Evolutionary conservation across 768 basidiomycete species (phyloP).

Genomic region (Suillus luteus): DNA sequence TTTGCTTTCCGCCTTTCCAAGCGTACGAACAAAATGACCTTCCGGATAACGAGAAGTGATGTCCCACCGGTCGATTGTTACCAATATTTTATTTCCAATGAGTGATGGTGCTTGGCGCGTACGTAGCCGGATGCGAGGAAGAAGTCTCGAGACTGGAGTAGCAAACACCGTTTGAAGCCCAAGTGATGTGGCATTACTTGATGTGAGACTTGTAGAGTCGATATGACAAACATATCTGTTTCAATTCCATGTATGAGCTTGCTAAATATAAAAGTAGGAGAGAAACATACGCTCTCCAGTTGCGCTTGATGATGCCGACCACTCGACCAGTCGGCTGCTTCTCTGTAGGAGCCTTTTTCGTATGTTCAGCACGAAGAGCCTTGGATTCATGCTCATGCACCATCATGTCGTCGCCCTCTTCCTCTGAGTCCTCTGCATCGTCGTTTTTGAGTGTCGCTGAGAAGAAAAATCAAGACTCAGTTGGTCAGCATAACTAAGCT

Average conservation of each 20-base stretch:
- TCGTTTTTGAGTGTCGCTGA: conserved; percentile 86
- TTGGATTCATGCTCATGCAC: conserved; percentile 42
- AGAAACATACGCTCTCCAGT: conserved; percentile 87
- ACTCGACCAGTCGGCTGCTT: conserved; percentile 90
- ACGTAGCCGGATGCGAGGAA: conserved; percentile 91
- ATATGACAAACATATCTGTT: conserved; percentile 91
- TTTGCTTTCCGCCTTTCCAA: conserved; percentile 91
- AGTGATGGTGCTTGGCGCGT: conserved; percentile 92
- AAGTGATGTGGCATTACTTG: conserved; percentile 73
- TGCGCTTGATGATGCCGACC: conserved; percentile 91
- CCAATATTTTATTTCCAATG: conserved; percentile 91
- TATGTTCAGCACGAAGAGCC: conserved; percentile 29
- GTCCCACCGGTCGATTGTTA: conserved; percentile 94
- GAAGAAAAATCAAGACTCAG: conserved; percentile 11
- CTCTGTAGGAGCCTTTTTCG: conserved; percentile 44
- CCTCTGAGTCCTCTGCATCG: conserved; percentile 75
- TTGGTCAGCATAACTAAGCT: conserved; percentile 1
- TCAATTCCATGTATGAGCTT: not conserved
- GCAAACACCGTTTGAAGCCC: conserved; percentile 93
- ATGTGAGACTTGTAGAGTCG: conserved; percentile 84
- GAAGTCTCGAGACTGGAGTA: conserved; percentile 85
- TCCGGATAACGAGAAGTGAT: conserved; percentile 88
- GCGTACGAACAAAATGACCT: conserved; percentile 92
- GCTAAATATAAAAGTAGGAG: not conserved
- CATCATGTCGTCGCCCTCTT: conserved; percentile 50